These are phyloP conservation scores for Cladosporium sp. DNA, from an alignment of 2,329 filamentous ascomycete species.

Conservation along the genomic window DNA sequence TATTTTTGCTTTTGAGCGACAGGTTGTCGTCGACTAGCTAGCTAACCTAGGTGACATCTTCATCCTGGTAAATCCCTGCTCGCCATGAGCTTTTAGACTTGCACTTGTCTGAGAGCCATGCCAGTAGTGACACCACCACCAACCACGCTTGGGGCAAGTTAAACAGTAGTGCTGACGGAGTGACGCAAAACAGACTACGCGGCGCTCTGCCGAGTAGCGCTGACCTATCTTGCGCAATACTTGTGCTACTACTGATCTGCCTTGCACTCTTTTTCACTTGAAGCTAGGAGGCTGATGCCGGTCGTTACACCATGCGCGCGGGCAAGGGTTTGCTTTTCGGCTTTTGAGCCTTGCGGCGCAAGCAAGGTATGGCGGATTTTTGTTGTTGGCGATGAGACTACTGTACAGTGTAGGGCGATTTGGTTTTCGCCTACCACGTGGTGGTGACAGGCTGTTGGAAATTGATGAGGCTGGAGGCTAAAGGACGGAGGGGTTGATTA, in stretches of 20 bases:
- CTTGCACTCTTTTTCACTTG: neutral
- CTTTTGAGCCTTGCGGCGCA: neutral
- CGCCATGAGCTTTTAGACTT: neutral
- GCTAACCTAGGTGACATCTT: neutral
- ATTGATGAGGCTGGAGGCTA: neutral
- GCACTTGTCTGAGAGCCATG: neutral
- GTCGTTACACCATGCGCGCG: neutral
- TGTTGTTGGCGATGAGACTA: neutral
- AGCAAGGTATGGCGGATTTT: neutral
- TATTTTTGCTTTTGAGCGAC: conserved; percentile 4
- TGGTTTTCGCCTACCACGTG: neutral
- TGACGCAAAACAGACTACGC: neutral
- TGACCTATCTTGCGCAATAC: neutral
- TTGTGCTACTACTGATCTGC: neutral
- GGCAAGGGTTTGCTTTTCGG: neutral
- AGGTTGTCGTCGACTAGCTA: neutral
- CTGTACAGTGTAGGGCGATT: neutral
- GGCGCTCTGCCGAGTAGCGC: neutral
- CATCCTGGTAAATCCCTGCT: neutral
- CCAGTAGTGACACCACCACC: neutral
- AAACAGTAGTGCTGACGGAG: neutral
- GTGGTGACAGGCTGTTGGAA: neutral
- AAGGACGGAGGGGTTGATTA: neutral
- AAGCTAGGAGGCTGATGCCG: neutral
- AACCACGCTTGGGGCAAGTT: neutral